phyloP scores from a whole-genome alignment of 495 filamentous ascomycete species.

The Neurospora sp. region DNA sequence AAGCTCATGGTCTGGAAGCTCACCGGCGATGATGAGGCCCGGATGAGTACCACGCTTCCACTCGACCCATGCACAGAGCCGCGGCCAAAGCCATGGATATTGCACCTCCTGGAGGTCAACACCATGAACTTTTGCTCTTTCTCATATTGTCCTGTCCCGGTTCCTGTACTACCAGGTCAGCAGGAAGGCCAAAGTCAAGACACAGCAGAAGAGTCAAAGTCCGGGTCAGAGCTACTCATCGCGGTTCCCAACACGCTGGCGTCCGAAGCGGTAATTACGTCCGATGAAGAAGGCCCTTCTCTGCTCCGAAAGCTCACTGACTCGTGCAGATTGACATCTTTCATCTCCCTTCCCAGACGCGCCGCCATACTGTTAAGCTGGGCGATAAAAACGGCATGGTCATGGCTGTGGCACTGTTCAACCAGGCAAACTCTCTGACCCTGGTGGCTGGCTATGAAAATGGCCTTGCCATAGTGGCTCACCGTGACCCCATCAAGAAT shows the following conservation, averaged over 20 bases:
- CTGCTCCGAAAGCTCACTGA: background rate
- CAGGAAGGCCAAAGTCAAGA: background rate
- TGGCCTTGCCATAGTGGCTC: conserved; percentile 57
- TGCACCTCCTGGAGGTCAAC: conserved; percentile 77
- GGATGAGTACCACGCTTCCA: conserved; percentile 60
- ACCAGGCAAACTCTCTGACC: conserved; percentile 28
- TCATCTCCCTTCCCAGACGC: conserved; percentile 62
- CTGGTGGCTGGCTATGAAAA: conserved; percentile 80
- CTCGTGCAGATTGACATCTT: conserved; percentile 65
- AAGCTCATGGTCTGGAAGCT: conserved; percentile 80
- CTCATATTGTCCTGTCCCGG: conserved; percentile 41
- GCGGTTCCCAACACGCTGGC: conserved; percentile 69
- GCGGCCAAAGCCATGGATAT: conserved; percentile 65
- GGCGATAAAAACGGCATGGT: conserved; percentile 74
- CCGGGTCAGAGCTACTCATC: conserved; percentile 40
- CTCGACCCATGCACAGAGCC: conserved; percentile 39
- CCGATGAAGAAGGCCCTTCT: background rate
- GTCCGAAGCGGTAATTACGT: conserved; percentile 53
- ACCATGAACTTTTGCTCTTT: conserved; percentile 96
- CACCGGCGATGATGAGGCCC: conserved; percentile 46
- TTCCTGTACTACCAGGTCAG: background rate
- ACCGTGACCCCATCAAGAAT: conserved; percentile 13
- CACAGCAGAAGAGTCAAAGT: conserved; percentile 2
- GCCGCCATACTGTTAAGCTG: conserved; percentile 53
- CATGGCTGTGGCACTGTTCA: conserved; percentile 66